Evolutionary conservation across 2,329 filamentous ascomycete genomes (phyloP), one percentile per base, ranked within the genome.

Genomic region (Pleoardoris graminearum): DNA sequence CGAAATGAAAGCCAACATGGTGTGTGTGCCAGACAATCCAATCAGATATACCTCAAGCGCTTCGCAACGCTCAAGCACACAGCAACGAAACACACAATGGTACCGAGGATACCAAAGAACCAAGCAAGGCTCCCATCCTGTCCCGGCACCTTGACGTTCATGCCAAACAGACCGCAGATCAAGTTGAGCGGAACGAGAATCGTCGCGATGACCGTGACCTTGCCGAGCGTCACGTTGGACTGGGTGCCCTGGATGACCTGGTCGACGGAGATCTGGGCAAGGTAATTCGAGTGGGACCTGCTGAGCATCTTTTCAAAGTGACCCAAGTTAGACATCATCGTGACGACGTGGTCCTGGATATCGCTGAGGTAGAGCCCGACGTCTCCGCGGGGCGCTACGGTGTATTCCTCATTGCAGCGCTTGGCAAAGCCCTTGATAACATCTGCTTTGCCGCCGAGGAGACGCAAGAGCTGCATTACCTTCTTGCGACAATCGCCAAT

Each of bases 271-370:
- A 97, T 85, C 70, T 97, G 94, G 1, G 94, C 93, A 32, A 99
- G 82, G 70, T 99, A 97, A 74, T 97, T 99, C 79, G 89, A 90
- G 78, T 99, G 94, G 2, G 90, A 89, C 19, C 94, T 88, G 23
- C 89, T 92, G 44, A 99, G 82, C 82, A 99, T 97, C 81, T 97
- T 97, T 74, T 99, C 94, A 63, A 96, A 97, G 72, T 99, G 94
- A 1, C 86, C 86, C 64, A 99, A 76, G 75, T 96, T 99, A 62
- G 90, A 94, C 83, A 96, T 96, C 93, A 97, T 97, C 39, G 94
- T 99, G 54, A 99, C 91, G 48, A 99, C 93, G 82, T 99, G 94
- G 76, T 99, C 94, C 75, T 99, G 94, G 59, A 99, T 97, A 76
- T 99, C 94, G 67, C 91, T 91, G 30, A 99, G 83, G 70, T 99